These are phyloP conservation scores for Aspergillus nidulans DNA, from an alignment of 495 filamentous ascomycete genomes.

Conservation along the genomic window DNA sequence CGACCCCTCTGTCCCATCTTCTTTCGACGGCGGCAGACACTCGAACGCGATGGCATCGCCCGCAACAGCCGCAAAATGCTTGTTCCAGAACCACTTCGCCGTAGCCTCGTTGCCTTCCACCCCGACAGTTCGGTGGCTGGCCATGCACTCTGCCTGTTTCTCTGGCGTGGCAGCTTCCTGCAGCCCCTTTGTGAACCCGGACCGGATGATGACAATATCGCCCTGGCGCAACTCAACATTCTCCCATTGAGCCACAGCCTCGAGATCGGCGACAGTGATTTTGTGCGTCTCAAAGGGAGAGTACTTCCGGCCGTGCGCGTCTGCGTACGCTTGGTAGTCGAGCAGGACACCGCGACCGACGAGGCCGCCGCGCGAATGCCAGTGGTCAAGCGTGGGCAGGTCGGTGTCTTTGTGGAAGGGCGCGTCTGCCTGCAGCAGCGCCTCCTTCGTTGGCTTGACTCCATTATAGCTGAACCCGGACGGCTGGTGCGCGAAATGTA, in stretches of 20 bases:
- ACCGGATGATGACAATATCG: background rate
- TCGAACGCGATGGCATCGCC: background rate
- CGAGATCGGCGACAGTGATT: background rate
- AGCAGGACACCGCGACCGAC: background rate
- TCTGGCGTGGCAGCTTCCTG: background rate
- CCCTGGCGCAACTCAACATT: background rate
- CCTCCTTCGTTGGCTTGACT: background rate
- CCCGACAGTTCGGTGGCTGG: background rate
- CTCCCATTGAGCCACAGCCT: background rate
- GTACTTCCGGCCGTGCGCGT: background rate
- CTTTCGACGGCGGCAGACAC: background rate
- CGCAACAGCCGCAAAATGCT: background rate
- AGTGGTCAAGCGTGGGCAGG: background rate
- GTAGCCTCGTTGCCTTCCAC: background rate
- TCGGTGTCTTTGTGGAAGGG: background rate
- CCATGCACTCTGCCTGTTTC: background rate
- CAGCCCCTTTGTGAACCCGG: background rate
- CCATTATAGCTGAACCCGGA: background rate
- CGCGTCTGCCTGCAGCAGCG: background rate
- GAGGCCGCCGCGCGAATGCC: background rate
- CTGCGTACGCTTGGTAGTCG: background rate
- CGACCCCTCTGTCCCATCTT: background rate
- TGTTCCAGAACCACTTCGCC: background rate
- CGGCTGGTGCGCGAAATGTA: background rate
- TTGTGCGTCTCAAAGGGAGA: background rate